phyloP scores from a whole-genome alignment of 1,284 basidiomycete species.

The Tremellales sp. region DNA sequence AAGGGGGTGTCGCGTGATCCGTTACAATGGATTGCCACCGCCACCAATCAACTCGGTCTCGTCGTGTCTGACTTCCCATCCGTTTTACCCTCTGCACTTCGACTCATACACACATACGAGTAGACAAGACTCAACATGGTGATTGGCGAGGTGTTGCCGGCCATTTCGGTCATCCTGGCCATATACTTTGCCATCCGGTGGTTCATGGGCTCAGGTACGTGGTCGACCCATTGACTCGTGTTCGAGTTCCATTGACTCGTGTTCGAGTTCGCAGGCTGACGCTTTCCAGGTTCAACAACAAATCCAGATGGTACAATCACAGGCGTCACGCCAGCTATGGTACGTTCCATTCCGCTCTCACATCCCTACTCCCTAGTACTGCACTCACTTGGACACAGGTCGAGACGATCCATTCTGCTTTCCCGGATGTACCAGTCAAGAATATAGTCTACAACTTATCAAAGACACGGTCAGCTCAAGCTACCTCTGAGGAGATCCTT shows the following conservation, averaged over 20 bases:
- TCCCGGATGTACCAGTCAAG: conserved; percentile 43
- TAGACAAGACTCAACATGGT: too few species aligned
- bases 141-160: conserved; percentile 41
- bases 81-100: neutral
- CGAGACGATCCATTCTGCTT: conserved; percentile 43
- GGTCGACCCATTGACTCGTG: neutral
- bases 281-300: conserved; percentile 4
- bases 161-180: conserved; percentile 34
- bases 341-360: conserved; percentile 9
- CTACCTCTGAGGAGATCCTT: conserved; percentile 46
- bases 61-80: neutral
- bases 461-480: conserved; percentile 42
- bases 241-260: neutral
- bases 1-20: neutral
- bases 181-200: conserved; percentile 37
- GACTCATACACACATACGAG: conserved; percentile 4
- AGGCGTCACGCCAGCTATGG: conserved; percentile 40
- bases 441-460: conserved; percentile 46
- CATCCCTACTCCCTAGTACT: neutral
- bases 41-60: neutral
- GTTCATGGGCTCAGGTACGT: conserved; percentile 33
- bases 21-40: neutral
- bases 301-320: conserved; percentile 24
- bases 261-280: neutral
- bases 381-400: conserved; percentile 27